Evolutionary conservation across 441 rosid species (phyloP), one percentile per base, ranked within the genome.

Genomic region (Erodium texanum): DNA sequence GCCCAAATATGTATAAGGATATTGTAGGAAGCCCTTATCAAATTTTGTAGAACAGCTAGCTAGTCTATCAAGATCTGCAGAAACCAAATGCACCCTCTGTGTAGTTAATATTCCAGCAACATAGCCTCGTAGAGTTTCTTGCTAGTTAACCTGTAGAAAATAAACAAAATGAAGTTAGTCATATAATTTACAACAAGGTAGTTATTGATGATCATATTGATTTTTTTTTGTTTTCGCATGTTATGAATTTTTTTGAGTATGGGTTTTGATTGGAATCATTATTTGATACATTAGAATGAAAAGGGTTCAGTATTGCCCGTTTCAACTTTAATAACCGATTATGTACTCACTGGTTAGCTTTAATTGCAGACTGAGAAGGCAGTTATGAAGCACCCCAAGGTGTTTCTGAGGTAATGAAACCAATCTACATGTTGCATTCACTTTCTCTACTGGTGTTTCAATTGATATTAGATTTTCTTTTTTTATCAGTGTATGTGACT

Each of bases 11-110:
- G 19, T 12, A 29, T 75, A 32, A 90, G 97, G 98, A 92, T 95
- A 95, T 95, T 80, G 98, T 83, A 82, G 98, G 96, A 78, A 87
- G 78, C 79, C 98, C 97, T 82, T 95, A 81, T 95, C 99, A 79
- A 85, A 85, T 80, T 90, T 92, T 18, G 84, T 72, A 56, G 89
- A 85, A 82, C 85, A 89, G 88, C 93, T 82, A 56, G 93, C 96
- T 74, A 95, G 77, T 80, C 92, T 77, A 66, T 87, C 92, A 74
- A 95, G 89, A 81, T 90, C 97, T 18, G 89, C 95, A 19, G 98
- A 92, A 80, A 87, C 87, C 80, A 95, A 86, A 70, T 92, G 81
- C 80, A 95, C 97, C 78, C 99, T 85, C 19, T 86, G 86, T 67
- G 96, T 95, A 68, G 99, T 95, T 80, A 87, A 76, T 76, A 92